Evolutionary conservation across 768 basidiomycete species (phyloP), one percentile per base, ranked within the genome.

Genomic region (Boletus sp.): DNA sequence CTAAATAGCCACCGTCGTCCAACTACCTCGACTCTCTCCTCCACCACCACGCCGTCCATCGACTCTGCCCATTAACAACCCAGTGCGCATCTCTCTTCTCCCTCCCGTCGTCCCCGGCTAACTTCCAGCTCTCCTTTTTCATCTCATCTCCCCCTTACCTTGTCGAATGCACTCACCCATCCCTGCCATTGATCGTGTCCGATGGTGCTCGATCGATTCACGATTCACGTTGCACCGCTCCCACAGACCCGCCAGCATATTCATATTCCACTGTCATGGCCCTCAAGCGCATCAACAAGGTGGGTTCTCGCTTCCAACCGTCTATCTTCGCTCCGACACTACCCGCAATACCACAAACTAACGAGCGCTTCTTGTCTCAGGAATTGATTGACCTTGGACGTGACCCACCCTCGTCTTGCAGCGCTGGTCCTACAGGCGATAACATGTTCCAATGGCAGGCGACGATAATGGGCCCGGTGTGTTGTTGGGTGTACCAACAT

Each of bases 391-490:
- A 99, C 80, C 95, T 99, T 74, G 95, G 95, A 51, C 94, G 95
- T 70, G 97, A 99, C 80, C 97, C 97, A 73, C 97, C 97, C 64
- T 94, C 95, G 50, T 98, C 97, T 53, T 99, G 97, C 87, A 95
- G 93, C 66, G 97, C 97, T 65, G 97, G 97, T 50, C 97, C 97
- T 41, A 93, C 89, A 56, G 93, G 93, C 50, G 95, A 98, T 71
- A 95, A 98, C 76, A 87, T 98, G 86, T 99, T 98, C 81, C 87
- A 93, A 72, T 98, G 95, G 96, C 94, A 98, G 73, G 96, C 96
- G 57, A 98, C 96, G 62, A 98, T 98, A 73, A 98, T 98, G 96
- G 96, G 96, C 40, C 96, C 96, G 54, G 95, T 96, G 68, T 73
- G 94, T 79, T 44, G 1, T 19, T 30, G 9, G 48, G 43, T 30